Evolutionary conservation across 108 stramenopile genomes (phyloP), one percentile per base, ranked within the genome.

Genomic region (Seminavis robusta): DNA sequence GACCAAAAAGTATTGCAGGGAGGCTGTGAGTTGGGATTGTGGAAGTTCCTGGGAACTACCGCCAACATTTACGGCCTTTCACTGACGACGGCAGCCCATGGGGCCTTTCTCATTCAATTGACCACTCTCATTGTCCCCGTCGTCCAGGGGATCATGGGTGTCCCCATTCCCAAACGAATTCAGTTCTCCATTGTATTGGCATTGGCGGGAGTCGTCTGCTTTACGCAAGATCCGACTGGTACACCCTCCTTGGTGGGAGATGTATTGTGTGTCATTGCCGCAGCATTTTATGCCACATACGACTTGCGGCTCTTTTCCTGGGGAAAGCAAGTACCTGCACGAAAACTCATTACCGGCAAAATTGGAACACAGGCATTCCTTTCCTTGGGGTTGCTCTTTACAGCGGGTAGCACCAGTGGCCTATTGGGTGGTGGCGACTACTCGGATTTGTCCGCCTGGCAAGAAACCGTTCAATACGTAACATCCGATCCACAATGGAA

Each of bases 81-180:
- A 4, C 54, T 74, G 52, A 88, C 86, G n/a, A 81, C 86, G 19
- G 78, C 86, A 0, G 76, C 76, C 54, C 86, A 88, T 63, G 86
- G 83, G n/a, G 86, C 83, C 8, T 77, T 88, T 46, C 55, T 88
- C 7, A 84, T 88, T 33, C 87, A 88, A 65, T 47, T 88, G 24
- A 88, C 87, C 10, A 88, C 87, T 25, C 56, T 88, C 37, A 77
- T 88, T 47, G 87, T 88, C 51, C 87, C 87, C 15, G 50, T 58
- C 20, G 69, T 53, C 8, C 81, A 84, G 61, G 87, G 81, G 10
- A 28, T 82, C 15, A 73, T 67, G 47, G 81, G 81, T 15, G 83
- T 83, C n/a, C 76, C 78, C 6, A 88, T 88, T 48, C 83, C 87
- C 1, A 63, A 29, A 23, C 62, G 79, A 43, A 80, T 88, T 47